phyloP scores from a whole-genome alignment of 2,329 filamentous ascomycete species.

The Aspergillus neotritici region DNA sequence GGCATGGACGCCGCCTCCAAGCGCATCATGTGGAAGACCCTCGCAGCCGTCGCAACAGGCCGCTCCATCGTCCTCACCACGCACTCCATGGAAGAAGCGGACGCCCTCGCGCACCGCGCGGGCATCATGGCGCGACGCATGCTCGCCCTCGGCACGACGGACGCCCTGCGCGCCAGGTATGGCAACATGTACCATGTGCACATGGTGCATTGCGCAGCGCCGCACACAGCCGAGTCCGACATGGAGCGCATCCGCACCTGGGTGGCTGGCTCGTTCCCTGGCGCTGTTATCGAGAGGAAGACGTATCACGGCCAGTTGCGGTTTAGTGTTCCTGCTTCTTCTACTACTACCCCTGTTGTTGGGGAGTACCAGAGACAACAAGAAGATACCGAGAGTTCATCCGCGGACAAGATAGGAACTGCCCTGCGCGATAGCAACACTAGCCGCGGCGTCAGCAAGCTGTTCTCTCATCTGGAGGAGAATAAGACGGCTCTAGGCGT shows the following conservation, averaged over 20 bases:
- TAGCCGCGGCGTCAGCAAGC: constrained; percentile 40
- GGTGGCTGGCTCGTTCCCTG: constrained; percentile 57
- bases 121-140: constrained; percentile 82
- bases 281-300: constrained; percentile 64
- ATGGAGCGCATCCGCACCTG: constrained; percentile 62
- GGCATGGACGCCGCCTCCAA: constrained; percentile 90
- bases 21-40: constrained; percentile 85
- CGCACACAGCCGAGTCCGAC: constrained; percentile 63
- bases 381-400: background rate
- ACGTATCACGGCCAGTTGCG: constrained; percentile 80
- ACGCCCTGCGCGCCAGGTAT: constrained; percentile 66
- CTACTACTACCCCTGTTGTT: background rate
- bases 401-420: background rate
- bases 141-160: constrained; percentile 74
- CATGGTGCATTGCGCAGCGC: constrained; percentile 67
- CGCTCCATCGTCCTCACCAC: constrained; percentile 84
- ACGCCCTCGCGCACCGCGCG: constrained; percentile 74
- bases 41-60: constrained; percentile 66
- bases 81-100: constrained; percentile 92
- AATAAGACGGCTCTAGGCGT: constrained; percentile 64
- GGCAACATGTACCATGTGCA: constrained; percentile 78
- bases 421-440: background rate
- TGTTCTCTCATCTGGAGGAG: constrained; percentile 70
- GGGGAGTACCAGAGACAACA: background rate
- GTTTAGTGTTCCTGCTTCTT: constrained; percentile 62